phyloP scores from a whole-genome alignment of 208 protist genomes.

The Leishmania guyanensis region DNA sequence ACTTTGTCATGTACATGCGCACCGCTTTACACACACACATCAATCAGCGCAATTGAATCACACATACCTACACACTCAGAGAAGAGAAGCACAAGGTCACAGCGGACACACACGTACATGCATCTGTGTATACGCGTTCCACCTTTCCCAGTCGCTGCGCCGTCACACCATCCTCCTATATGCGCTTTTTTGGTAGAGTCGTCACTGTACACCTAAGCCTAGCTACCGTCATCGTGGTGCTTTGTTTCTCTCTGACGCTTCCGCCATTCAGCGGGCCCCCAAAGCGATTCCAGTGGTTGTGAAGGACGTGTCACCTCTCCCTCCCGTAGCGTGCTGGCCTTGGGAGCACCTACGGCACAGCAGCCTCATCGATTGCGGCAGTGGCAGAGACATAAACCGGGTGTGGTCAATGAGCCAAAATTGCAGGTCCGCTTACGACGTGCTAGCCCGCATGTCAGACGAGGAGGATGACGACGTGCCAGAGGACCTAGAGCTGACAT shows the following conservation, averaged over 20 bases:
- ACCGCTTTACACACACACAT: neutral
- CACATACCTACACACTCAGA: neutral
- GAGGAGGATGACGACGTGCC: constrained; percentile 23
- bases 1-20: neutral
- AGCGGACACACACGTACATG: neutral
- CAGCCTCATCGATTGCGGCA: neutral
- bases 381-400: neutral
- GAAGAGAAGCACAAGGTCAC: neutral
- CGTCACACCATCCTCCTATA: neutral
- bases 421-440: neutral
- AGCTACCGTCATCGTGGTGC: neutral
- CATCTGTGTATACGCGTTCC: neutral
- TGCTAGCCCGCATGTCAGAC: constrained; percentile 26
- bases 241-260: neutral
- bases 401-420: neutral
- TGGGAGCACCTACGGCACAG: neutral
- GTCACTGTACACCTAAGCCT: neutral
- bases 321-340: neutral
- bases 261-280: neutral
- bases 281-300: neutral
- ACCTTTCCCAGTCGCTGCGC: neutral
- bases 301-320: neutral
- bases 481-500: constrained; percentile 23
- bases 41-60: neutral
- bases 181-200: neutral